These are phyloP conservation scores for Fraxinus xanthoxyloides DNA, from an alignment of 305 asterid species.

Conservation along the genomic window DNA sequence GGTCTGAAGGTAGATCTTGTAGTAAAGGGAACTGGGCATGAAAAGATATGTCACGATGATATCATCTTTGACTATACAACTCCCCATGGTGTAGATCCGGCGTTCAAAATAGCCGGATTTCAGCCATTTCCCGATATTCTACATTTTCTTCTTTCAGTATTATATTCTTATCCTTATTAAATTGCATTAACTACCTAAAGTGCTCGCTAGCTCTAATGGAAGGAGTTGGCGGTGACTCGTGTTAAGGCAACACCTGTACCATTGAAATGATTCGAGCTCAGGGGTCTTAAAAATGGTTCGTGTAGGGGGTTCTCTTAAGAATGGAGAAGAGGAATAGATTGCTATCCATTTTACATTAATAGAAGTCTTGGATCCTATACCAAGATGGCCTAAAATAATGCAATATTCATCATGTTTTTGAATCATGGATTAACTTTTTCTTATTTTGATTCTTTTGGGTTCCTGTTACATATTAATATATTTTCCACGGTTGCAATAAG, in stretches of 20 bases:
- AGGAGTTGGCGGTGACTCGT: background rate
- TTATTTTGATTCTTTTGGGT: background rate
- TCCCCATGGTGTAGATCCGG: background rate
- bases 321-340: background rate
- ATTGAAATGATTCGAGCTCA: background rate
- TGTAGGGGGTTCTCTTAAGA: background rate
- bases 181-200: background rate
- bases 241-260: background rate
- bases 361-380: background rate
- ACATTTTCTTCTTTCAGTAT: background rate
- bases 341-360: background rate
- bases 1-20: background rate
- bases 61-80: background rate
- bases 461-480: conserved; percentile 2
- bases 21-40: background rate
- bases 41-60: background rate
- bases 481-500: conserved; percentile 1
- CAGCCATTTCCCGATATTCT: background rate
- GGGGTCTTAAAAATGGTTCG: background rate
- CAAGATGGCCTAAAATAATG: background rate
- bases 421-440: conserved; percentile 15
- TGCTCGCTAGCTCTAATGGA: background rate
- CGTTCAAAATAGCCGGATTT: background rate
- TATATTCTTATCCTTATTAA: background rate
- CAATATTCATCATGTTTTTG: background rate